These are phyloP conservation scores for Coprinopsis sp. DNA, from an alignment of 768 basidiomycete species.

Conservation along the genomic window DNA sequence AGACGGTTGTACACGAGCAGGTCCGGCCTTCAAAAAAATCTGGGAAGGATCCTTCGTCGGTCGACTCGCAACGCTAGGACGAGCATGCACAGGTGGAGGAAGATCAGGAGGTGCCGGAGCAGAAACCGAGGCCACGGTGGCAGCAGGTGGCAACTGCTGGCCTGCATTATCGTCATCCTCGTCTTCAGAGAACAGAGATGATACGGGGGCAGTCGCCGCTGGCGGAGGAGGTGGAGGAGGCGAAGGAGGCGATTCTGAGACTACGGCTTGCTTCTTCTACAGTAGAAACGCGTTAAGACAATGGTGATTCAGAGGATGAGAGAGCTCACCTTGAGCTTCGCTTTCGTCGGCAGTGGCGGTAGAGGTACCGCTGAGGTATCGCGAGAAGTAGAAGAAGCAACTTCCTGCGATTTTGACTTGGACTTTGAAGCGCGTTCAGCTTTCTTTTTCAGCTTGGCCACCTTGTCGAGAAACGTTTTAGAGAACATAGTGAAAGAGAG, in stretches of 20 bases:
- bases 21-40: constrained; percentile 12
- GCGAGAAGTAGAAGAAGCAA: no score
- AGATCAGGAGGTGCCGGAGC: not conserved
- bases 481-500: no score
- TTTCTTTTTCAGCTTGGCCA: no score
- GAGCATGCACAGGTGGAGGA: constrained; percentile 11
- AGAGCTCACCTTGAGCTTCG: no score
- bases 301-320: no score
- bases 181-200: not conserved
- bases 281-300: no score
- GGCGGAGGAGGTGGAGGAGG: not conserved
- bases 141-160: constrained; percentile 1
- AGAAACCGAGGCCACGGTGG: not conserved
- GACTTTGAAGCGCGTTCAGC: no score
- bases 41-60: not conserved
- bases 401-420: no score
- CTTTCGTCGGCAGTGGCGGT: no score
- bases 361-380: no score
- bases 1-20: constrained; percentile 2
- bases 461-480: no score
- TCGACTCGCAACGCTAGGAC: not conserved
- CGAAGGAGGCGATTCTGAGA: not conserved
- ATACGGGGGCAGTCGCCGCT: not conserved
- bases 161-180: not conserved
- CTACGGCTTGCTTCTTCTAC: not conserved